These are phyloP conservation scores for Begonia peltatifolia DNA, from an alignment of 306 rosid genomes.

Conservation along the genomic window DNA sequence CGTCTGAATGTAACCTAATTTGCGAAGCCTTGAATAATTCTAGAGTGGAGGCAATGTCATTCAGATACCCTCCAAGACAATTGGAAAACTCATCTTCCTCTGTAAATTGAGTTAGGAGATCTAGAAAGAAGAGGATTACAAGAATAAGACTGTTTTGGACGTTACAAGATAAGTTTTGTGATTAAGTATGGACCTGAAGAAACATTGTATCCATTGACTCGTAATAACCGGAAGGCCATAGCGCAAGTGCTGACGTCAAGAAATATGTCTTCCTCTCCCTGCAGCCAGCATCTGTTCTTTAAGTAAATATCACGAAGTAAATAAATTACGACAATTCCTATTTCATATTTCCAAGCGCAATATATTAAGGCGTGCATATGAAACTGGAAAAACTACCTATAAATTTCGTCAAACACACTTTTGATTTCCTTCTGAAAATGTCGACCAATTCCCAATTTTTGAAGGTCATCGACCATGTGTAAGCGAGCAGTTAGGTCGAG, in stretches of 20 bases:
- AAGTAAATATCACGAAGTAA: not conserved
- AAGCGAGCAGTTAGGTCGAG: slow-evolving; percentile 52
- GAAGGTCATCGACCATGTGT: slow-evolving; percentile 56
- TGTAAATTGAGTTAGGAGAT: slow-evolving; percentile 44
- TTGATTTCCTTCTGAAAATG: slow-evolving; percentile 61
- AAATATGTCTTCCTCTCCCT: slow-evolving; percentile 50
- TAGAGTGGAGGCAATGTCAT: slow-evolving; percentile 42
- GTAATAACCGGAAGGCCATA: slow-evolving; percentile 61
- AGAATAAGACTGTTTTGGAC: not conserved
- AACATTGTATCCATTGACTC: slow-evolving; percentile 56
- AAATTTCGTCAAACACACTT: slow-evolving; percentile 56
- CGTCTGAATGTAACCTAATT: slow-evolving; percentile 39
- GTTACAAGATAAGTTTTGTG: slow-evolving; percentile 4
- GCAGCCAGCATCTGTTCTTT: slow-evolving; percentile 42
- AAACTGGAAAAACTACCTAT: slow-evolving; percentile 31
- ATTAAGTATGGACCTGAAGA: slow-evolving; percentile 36
- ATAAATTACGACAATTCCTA: not conserved
- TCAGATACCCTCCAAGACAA: slow-evolving; percentile 61
- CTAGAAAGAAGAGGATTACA: slow-evolving; percentile 24
- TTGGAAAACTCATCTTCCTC: slow-evolving; percentile 37
- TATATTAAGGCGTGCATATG: not conserved
- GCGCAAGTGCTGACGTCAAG: slow-evolving; percentile 61
- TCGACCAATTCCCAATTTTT: slow-evolving; percentile 51
- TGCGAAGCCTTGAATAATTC: slow-evolving; percentile 73
- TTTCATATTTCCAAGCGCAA: not conserved